phyloP scores from a whole-genome alignment of 345 rosid species.

The Aurinia saxatilis region DNA sequence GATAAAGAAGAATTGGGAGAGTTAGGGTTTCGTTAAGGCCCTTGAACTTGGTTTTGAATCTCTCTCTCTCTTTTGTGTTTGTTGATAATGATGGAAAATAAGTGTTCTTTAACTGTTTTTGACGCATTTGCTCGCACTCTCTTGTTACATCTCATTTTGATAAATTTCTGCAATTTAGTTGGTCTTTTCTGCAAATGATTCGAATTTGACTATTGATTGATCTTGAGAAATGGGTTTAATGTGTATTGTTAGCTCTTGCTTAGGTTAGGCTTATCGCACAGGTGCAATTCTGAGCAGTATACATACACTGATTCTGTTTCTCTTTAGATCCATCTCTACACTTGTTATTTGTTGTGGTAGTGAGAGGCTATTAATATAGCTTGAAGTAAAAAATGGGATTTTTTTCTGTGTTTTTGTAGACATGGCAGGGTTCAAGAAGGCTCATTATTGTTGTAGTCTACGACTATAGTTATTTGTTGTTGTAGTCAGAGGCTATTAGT shows the following conservation, averaged over 20 bases:
- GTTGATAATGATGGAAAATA: constrained; percentile 29
- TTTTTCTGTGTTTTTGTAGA: neutral
- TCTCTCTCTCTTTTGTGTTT: neutral
- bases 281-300: no score
- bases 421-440: neutral
- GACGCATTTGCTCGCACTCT: neutral
- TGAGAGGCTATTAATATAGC: neutral
- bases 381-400: neutral
- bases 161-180: neutral
- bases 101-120: constrained; percentile 13
- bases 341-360: no score
- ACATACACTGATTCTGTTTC: no score
- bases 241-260: neutral
- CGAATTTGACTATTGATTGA: neutral
- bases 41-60: neutral
- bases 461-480: neutral
- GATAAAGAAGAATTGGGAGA: constrained; percentile 29
- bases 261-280: neutral
- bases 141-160: neutral
- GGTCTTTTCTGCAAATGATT: neutral
- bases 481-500: neutral
- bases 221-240: neutral
- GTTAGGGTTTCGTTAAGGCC: constrained; percentile 4
- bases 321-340: no score
- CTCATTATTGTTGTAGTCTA: no score